These are phyloP conservation scores for Dictyostelium discoideum DNA, from an alignment of 78 protist genomes.

Conservation along the genomic window DNA sequence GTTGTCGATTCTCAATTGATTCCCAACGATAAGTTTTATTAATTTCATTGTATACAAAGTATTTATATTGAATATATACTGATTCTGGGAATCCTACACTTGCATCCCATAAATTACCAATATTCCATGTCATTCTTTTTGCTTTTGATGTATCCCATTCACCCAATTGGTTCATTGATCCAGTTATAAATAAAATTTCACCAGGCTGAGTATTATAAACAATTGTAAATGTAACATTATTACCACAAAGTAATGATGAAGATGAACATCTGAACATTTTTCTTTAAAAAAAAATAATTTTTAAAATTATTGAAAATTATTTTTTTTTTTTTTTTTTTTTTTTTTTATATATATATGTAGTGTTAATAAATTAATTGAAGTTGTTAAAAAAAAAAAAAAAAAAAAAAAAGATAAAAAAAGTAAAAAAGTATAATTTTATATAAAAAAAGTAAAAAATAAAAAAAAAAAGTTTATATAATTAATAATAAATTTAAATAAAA, in stretches of 20 bases:
- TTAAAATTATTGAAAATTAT: too few species aligned
- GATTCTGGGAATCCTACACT: constrained; percentile 44
- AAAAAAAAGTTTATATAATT: too few species aligned
- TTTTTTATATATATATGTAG: not conserved
- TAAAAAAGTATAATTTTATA: too few species aligned
- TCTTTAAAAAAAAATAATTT: too few species aligned
- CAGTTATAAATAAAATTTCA: constrained; percentile 27
- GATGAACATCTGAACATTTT: constrained; percentile 46
- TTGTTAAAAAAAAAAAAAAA: not conserved
- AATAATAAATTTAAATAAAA: too few species aligned
- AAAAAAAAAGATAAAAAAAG: not conserved
- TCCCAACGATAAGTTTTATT: constrained; percentile 24
- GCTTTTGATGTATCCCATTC: constrained; percentile 31
- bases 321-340: not conserved
- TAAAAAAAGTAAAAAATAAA: too few species aligned
- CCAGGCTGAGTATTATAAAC: constrained; percentile 52
- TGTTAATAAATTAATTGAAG: not conserved
- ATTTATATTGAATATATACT: constrained; percentile 36
- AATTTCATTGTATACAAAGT: constrained; percentile 47
- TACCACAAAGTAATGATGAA: constrained; percentile 26
- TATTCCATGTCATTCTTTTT: constrained; percentile 66
- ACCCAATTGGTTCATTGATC: constrained; percentile 32
- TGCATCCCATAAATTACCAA: constrained; percentile 58
- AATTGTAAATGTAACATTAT: constrained; percentile 51
- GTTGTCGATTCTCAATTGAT: constrained; percentile 19